Base-by-base conservation (phyloP, 352 stramenopile species). In the Globisporangium paroecandrum region DNA sequence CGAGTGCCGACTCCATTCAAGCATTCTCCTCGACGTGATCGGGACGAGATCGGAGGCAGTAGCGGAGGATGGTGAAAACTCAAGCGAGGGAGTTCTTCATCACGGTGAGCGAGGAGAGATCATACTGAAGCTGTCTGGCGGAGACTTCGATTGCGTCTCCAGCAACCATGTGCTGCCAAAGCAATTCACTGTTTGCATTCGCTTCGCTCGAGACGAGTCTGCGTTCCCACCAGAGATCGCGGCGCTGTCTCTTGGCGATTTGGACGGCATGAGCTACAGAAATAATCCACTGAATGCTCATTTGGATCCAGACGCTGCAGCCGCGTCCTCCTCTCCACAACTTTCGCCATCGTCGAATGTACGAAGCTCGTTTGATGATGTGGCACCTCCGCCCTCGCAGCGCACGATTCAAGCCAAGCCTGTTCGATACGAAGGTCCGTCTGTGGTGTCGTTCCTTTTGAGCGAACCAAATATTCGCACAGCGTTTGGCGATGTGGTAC, bases 141-240 rank as follows among this genome's bases (percentile, higher is more conserved):
- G 87, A 15, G 89, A 95, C 61, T 96, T 96, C 58, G 89, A 96
- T 66, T 91, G 75, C 64, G 85, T 94, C 59, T 93, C 89, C 1
- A 79, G 73, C 4, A 85, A 73, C n/a, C 87, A 92, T 29, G 74
- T 74, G 9, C 69, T 94, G 10, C 89, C 86, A 0, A 86, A 84
- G 62, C 68, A 89, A 3, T 96, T 96, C 64, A 63, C 69, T 5
- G 69, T 91, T 20, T 76, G 85, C 15, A 68, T 96, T 4, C 64
- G 78, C 43, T 94, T 79, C 56, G 69, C 76, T 9, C 82, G 86
- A 22, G 67, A 83, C 57, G 64, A 70, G 5, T 83, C 73, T 51
- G 83, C 74, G 1, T 93, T 94, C 49, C 78, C 80, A 2, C 59
- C 68, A 1, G 74, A 85, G 36, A 51, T 63, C 1, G 49, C 81